Percentiles rank a stretch among this genome's conserved stretches.
Conservation (phyloP, 2,329 filamentous ascomycete genomes). For the Pseudogymnoascus pannorum region DNA sequence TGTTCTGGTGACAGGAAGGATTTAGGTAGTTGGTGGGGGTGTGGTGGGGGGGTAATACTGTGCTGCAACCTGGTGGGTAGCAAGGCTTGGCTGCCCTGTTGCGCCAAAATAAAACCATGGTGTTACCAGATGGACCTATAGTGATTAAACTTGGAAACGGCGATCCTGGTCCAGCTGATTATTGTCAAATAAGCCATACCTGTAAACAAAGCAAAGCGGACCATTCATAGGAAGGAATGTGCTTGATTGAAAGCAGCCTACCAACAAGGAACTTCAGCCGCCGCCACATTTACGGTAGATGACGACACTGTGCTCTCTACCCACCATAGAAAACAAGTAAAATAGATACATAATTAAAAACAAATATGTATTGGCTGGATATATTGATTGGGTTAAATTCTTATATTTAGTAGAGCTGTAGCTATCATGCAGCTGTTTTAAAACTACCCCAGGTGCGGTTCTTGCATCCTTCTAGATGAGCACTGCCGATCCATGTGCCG, state of each 20-base stretch:
- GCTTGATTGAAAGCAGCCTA: not conserved
- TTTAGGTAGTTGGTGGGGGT: slow-evolving; percentile 1
- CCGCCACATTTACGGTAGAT: slow-evolving; percentile 6
- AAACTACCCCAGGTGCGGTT: not conserved
- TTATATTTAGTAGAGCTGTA: not conserved
- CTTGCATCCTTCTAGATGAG: not conserved
- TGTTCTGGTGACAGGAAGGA: not conserved
- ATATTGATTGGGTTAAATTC: not conserved
- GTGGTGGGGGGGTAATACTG: slow-evolving; percentile 2
- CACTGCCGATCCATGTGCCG: not conserved
- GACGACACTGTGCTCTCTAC: not conserved
- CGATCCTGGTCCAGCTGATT: not conserved
- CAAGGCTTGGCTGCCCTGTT: slow-evolving; percentile 4
- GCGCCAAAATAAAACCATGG: not conserved
- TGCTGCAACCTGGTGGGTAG: slow-evolving; percentile 5
- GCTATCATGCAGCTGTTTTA: not conserved
- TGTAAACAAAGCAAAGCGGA: slow-evolving; percentile 4
- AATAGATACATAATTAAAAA: not conserved
- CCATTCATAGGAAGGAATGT: slow-evolving; percentile 5
- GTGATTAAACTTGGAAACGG: not conserved
- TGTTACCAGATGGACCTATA: not conserved
- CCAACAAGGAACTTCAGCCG: slow-evolving; percentile 6
- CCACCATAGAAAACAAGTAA: not conserved
- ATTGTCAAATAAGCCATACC: not conserved
- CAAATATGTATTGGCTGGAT: not conserved